Evolutionary conservation across 441 rosid species (phyloP).

Genomic region (Dalechampia spathulata): DNA sequence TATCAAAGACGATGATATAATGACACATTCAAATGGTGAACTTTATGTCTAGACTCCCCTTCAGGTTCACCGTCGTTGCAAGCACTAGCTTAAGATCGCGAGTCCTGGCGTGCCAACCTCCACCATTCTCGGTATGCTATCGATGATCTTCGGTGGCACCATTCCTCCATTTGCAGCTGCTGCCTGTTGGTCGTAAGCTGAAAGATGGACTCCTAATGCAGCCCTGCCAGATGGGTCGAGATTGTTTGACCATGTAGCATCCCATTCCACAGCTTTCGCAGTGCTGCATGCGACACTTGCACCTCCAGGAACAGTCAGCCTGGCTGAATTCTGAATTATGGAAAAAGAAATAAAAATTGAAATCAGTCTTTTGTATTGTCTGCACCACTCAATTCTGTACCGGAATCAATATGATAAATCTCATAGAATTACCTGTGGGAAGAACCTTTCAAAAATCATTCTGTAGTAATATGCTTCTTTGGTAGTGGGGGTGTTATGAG

Average conservation of each 20-base stretch:
- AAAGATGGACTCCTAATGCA: slow-evolving; percentile 74
- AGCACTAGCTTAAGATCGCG: slow-evolving; percentile 36
- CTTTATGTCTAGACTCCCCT: too few relatives aligned
- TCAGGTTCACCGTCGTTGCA: too few relatives aligned
- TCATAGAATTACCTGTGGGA: slow-evolving; percentile 57
- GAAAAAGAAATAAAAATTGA: neutral
- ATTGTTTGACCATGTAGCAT: slow-evolving; percentile 63
- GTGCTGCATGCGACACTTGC: slow-evolving; percentile 86
- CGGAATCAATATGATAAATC: neutral
- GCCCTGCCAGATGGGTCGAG: slow-evolving; percentile 92
- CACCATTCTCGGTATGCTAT: slow-evolving; percentile 31
- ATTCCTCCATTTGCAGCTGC: slow-evolving; percentile 17
- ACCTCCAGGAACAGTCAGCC: slow-evolving; percentile 84
- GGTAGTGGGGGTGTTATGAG: slow-evolving; percentile 69
- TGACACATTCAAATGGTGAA: too few relatives aligned
- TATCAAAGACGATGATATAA: too few relatives aligned
- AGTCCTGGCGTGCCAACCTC: slow-evolving; percentile 34
- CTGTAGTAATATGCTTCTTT: slow-evolving; percentile 87
- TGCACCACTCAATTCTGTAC: neutral
- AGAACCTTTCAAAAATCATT: slow-evolving; percentile 81
- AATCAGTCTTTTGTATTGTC: neutral
- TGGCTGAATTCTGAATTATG: slow-evolving; percentile 60
- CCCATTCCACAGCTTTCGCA: slow-evolving; percentile 81
- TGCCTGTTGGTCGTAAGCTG: slow-evolving; percentile 39
- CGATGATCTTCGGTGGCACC: slow-evolving; percentile 31